Evolutionary conservation across 148 eudicot genomes (phyloP).

Genomic region (Vaccinium myrtillus): DNA sequence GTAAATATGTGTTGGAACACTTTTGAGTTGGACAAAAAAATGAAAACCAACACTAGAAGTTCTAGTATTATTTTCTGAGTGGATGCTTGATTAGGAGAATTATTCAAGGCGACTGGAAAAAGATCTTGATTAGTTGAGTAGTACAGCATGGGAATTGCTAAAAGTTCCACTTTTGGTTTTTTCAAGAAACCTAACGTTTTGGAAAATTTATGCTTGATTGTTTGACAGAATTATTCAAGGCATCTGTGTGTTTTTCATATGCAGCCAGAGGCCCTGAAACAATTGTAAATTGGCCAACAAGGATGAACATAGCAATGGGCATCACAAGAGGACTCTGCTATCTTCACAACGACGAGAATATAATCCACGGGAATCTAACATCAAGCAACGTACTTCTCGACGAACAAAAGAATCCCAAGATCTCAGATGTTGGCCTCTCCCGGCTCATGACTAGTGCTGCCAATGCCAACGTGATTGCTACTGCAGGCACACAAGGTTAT

Average conservation of each 20-base stretch:
- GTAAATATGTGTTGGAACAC: neutral
- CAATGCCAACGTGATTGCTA: constrained; percentile 64
- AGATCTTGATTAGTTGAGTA: too few relatives aligned
- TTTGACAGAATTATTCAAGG: neutral
- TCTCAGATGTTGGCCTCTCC: constrained; percentile 74
- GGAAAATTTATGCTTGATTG: too few relatives aligned
- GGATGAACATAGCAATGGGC: constrained; percentile 81
- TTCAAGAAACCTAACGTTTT: too few relatives aligned
- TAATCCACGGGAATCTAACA: constrained; percentile 73
- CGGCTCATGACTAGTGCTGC: constrained; percentile 74
- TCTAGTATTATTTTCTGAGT: too few relatives aligned
- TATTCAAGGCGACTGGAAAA: too few relatives aligned
- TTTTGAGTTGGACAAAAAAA: neutral
- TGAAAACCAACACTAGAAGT: neutral
- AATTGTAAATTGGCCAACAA: constrained; percentile 67
- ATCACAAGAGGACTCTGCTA: constrained; percentile 64
- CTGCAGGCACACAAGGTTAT: constrained; percentile 73
- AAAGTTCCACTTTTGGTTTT: too few relatives aligned
- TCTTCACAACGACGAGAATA: constrained; percentile 62
- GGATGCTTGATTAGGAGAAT: neutral
- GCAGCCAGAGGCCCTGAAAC: constrained; percentile 86
- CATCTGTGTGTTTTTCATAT: constrained; percentile 15
- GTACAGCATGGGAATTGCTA: too few relatives aligned
- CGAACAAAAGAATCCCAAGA: constrained; percentile 55
- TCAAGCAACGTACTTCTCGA: constrained; percentile 72